A percentile compares a stretch with the other conserved stretches of the same genome.
Conservation (phyloP, 2,329 filamentous ascomycete species). For the Zasmidium cellare region DNA sequence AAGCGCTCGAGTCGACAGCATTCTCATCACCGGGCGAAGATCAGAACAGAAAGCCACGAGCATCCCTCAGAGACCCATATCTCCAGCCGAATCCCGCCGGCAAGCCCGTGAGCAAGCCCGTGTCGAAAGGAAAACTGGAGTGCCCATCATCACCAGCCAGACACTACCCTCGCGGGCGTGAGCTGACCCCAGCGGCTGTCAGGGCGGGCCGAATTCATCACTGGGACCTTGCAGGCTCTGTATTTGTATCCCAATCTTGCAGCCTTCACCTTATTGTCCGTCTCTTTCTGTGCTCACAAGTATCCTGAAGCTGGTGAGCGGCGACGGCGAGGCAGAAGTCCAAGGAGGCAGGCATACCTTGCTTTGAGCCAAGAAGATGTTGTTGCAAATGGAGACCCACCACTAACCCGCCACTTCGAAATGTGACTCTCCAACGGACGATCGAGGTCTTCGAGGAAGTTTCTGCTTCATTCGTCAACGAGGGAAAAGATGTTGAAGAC, state of each 20-base stretch:
- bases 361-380: neutral
- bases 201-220: neutral
- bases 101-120: too few species aligned
- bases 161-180: neutral
- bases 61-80: too few species aligned
- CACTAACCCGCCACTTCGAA: neutral
- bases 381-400: neutral
- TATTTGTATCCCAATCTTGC: neutral
- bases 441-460: neutral
- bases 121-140: neutral
- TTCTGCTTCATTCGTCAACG: too few species aligned
- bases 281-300: too few species aligned
- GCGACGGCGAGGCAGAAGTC: too few species aligned
- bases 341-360: too few species aligned
- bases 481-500: too few species aligned
- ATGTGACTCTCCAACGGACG: neutral
- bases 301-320: too few species aligned
- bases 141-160: neutral
- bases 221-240: neutral
- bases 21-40: too few species aligned
- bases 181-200: neutral
- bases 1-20: too few species aligned
- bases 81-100: too few species aligned
- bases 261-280: neutral
- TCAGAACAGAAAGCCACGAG: too few species aligned